Base-by-base conservation (phyloP, 1,284 basidiomycete species). In the Earliella scabrosa region DNA sequence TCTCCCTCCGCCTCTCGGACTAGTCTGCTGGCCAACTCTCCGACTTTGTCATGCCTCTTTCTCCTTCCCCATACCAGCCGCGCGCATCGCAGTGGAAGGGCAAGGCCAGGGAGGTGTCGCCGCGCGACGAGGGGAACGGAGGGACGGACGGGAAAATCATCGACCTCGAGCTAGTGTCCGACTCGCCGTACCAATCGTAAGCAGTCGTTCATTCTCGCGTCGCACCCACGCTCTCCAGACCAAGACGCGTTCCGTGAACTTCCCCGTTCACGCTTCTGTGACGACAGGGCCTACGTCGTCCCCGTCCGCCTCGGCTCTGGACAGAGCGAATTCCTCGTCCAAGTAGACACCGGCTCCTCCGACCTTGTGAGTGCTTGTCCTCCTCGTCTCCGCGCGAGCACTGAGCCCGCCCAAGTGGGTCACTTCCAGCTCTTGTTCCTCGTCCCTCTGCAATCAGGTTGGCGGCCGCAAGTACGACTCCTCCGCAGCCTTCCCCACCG, bases 321-420 rank as follows among this genome's bases (percentile, higher is more conserved):
- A 6, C 69, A 66, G 21, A 83, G 86, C 58, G 77, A 77, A 21
- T 70, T 86, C 31, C 81, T 77, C 3, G 71, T 92, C 2, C 87
- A 90, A 63, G 79, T 91, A 31, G 89, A 92, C 63, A 88, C 86
- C 0, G 89, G 90, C 32, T 91, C 88, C 1, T 87, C 87, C 0
- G 89, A 92, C 70, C 75, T 91, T 24, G 88, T 88, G 54, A 61
- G 85, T 73, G 18, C n/a, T 32, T 21, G 16, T 23, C 18, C 6
- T n/a, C 13, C 39, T 14, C 38, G 23, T 20, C 10, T 27, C 13
- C 14, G 13, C 5, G 13, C 23, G 20, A 9, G 29, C 13, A 13
- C n/a, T 46, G 14, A 56, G 21, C 2, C 26, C 35, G 18, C 16
- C 8, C 45, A 2, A 63, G 60, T 63, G 87, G 87, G 70, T 88